These are phyloP conservation scores for Russula griseocarnosa DNA, from an alignment of 768 basidiomycete genomes.

Conservation along the genomic window DNA sequence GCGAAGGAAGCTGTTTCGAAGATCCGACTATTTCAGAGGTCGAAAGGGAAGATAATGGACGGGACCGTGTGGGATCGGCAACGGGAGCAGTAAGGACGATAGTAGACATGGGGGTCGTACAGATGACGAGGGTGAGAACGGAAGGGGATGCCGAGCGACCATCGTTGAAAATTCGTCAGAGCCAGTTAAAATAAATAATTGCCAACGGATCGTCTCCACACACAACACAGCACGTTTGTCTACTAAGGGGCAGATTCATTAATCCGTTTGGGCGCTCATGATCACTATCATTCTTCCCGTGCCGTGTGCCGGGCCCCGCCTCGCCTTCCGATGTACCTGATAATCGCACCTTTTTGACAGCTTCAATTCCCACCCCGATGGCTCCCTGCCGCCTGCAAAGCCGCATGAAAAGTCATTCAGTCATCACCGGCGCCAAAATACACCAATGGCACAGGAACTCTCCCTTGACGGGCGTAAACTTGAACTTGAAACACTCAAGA, in stretches of 20 bases:
- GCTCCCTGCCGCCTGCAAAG: neutral
- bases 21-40: neutral
- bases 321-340: neutral
- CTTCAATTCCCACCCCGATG: neutral
- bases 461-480: too few species aligned
- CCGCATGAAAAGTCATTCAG: neutral
- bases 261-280: too few species aligned
- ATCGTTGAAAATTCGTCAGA: neutral
- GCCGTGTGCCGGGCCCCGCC: neutral
- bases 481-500: too few species aligned
- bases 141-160: neutral
- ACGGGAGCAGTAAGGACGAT: neutral
- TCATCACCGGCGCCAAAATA: neutral
- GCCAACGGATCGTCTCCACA: neutral
- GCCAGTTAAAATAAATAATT: neutral
- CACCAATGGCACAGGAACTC: neutral
- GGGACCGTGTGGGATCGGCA: neutral
- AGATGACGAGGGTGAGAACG: too few species aligned
- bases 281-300: neutral
- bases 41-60: conserved; percentile 8
- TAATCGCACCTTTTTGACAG: neutral
- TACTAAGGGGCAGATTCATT: too few species aligned
- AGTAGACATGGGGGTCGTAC: conserved; percentile 1
- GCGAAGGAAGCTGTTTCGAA: neutral
- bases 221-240: conserved; percentile 6